Evolutionary conservation across 768 basidiomycete species (phyloP), one percentile per base, ranked within the genome.

Genomic region (Leucocoprinus leucothites): DNA sequence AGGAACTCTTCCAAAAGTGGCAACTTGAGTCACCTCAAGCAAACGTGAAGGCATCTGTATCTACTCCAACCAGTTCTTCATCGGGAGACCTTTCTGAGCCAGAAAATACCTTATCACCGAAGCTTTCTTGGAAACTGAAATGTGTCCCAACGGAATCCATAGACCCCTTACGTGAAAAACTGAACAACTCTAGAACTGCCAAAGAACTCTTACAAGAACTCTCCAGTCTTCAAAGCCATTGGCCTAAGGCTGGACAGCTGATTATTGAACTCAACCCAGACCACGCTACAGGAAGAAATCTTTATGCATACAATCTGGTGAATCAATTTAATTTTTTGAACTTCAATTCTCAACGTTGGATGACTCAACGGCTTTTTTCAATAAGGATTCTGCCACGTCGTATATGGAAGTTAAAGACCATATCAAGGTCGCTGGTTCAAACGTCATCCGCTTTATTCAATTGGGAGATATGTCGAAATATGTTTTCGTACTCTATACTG

Each of bases 381-480:
- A 24, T 21, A 35, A 48, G 53, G 46, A 42, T 47, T 55, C 53
- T 48, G 36, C 3, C 14, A 19, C 48, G n/a, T 36, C 54, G n/a
- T 56, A 16, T 49, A 26, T 56, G 40, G 47, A 57, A 25, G 67
- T 83, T 44, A 77, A 79, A 38, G 44, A 67, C 3, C 66, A 63
- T 56, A 60, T 83, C 1, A 66, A 59, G 28, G 16, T 13, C 14
- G 67, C 72, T 40, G 82, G 82, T 8, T 64, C 57, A 36, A 85
- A 84, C 63, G 63, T 69, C 3, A 64, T 85, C 51, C 72, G 75
- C 35, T 72, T 83, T 52, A 76, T 83, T 41, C 82, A 82, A 31
- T 65, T 85, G 14, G 70, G 70, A 5, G 63, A 63, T 47, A 65
- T 81, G 60, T 65, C 71, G 16, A 65, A 74, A 25, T 73, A 65